Evolutionary conservation across 2,329 filamentous ascomycete species (phyloP), one percentile per base, ranked within the genome.

Genomic region (Colletotrichum siamense): DNA sequence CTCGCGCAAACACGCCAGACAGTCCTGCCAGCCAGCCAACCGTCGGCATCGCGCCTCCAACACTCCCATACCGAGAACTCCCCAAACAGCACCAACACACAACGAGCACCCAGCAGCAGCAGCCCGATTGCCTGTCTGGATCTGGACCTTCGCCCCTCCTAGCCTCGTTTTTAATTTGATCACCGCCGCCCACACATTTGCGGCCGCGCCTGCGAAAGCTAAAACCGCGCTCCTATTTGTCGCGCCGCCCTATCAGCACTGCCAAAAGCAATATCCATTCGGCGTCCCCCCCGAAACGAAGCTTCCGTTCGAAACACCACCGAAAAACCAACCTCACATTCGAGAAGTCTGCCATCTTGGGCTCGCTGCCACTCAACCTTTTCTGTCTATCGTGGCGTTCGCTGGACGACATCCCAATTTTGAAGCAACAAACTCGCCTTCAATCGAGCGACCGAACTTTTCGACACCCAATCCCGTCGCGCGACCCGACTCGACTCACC

Each of bases 101-200:
- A 49, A 49, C 59, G 28, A 16, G 16, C 22, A 24, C 36, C 32
- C 32, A 34, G n/a, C 64, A 59, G 28, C 49, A 73, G 49, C 64
- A 49, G 30, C 63, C 72, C 73, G 44, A 70, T 61, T 71, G 36
- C 69, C 44, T 74, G 69, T 72, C 69, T 75, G 73, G 73, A 76
- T 73, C 59, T 76, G 73, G 73, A 61, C 69, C 73, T 39, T 73
- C 64, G 73, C 73, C 64, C 69, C 70, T 73, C 64, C 73, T 71
- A 65, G 69, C 69, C 69, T 73, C 71, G 44, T 73, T 76, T 76
- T 73, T 65, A 76, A 76, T 76, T 76, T 69, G 65, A 73, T 76
- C 73, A 69, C 64, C 73, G 65, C 44, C 63, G 70, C 71, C 70
- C 73, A 76, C 70, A 76, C 73, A 69, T 69, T 73, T 76, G 70